A percentile compares a stretch with the other conserved stretches of the same genome.
Conservation (phyloP, 768 basidiomycete genomes). For the Leccinellum luteum region DNA sequence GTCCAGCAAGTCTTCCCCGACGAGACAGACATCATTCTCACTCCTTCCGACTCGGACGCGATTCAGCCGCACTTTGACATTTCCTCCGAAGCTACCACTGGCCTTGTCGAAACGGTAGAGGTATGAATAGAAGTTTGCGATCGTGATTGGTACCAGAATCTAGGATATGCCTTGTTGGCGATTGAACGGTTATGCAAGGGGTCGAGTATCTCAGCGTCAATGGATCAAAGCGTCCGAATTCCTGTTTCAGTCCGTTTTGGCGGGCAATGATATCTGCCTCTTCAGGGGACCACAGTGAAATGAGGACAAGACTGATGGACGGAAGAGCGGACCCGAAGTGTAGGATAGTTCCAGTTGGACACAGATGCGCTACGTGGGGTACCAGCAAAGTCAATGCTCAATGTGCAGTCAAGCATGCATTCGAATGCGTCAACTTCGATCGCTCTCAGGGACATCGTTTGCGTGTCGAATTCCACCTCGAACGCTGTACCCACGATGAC, state of each 20-base stretch:
- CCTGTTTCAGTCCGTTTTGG: conserved; percentile 7
- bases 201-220: conserved; percentile 9
- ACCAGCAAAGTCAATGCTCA: neutral
- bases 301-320: neutral
- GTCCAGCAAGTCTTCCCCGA: conserved; percentile 11
- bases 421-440: conserved; percentile 13
- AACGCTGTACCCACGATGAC: conserved; percentile 16
- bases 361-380: conserved; percentile 4
- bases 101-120: conserved; percentile 16
- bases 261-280: conserved; percentile 9
- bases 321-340: conserved; percentile 8
- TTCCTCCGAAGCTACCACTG: conserved; percentile 6
- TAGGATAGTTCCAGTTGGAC: conserved; percentile 11
- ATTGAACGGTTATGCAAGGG: conserved; percentile 1
- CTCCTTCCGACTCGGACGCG: conserved; percentile 2
- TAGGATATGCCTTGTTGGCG: conserved; percentile 1
- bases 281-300: conserved; percentile 10
- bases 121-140: conserved; percentile 22
- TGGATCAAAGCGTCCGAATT: conserved; percentile 16
- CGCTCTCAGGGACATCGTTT: conserved; percentile 10
- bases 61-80: conserved; percentile 10
- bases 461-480: neutral
- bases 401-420: conserved; percentile 8
- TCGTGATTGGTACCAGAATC: neutral
- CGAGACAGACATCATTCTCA: neutral